Conservation (phyloP, 768 basidiomycete genomes). For the Pisolithus tinctorius region DNA sequence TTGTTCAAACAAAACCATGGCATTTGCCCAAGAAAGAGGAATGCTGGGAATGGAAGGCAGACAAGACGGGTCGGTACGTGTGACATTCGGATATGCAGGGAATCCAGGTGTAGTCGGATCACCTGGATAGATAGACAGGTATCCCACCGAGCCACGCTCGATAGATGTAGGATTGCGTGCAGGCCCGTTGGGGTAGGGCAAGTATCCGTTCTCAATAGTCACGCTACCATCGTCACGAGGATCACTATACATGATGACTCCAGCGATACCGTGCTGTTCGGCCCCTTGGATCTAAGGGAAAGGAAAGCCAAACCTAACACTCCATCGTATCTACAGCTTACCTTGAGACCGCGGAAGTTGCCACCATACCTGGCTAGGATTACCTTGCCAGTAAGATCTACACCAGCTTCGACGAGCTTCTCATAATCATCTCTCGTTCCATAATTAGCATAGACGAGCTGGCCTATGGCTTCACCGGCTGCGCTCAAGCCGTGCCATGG, state of each 20-base stretch:
- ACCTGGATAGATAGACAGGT: constrained; percentile 57
- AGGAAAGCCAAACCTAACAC: constrained; percentile 4
- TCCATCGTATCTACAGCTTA: constrained; percentile 22
- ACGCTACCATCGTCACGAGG: constrained; percentile 81
- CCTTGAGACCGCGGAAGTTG: constrained; percentile 83
- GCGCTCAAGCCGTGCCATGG: constrained; percentile 85
- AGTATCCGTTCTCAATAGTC: constrained; percentile 68
- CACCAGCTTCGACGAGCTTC: constrained; percentile 54
- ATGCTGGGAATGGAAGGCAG: constrained; percentile 76
- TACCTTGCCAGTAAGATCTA: constrained; percentile 71
- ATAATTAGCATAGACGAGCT: constrained; percentile 74
- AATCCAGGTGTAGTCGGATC: constrained; percentile 85
- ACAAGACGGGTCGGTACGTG: constrained; percentile 52
- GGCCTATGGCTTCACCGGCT: constrained; percentile 67
- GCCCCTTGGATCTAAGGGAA: constrained; percentile 64
- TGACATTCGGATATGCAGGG: constrained; percentile 79
- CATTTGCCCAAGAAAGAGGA: constrained; percentile 88
- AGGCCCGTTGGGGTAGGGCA: constrained; percentile 71
- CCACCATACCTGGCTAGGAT: constrained; percentile 72
- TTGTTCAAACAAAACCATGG: constrained; percentile 52
- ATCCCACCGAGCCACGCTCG: constrained; percentile 81
- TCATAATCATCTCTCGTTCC: constrained; percentile 69
- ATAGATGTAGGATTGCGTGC: constrained; percentile 81
- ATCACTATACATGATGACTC: constrained; percentile 78
- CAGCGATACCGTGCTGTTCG: constrained; percentile 74